phyloP scores from a whole-genome alignment of 192 early-diverging fungal genomes.

The Rhizoclosmatium sp. region DNA sequence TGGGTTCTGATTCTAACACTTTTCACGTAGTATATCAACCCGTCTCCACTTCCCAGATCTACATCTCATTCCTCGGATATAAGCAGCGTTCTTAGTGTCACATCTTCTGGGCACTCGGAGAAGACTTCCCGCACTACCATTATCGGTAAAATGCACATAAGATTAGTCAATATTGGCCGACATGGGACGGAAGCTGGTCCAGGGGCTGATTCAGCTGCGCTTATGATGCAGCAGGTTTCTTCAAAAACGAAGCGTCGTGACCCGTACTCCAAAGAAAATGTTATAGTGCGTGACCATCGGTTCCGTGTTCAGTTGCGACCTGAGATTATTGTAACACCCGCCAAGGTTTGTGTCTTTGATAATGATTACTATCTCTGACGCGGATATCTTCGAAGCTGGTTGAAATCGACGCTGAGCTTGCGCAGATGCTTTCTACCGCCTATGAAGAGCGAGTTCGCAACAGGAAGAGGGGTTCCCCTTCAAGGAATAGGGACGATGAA shows the following conservation, averaged over 20 bases:
- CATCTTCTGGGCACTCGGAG: conserved; percentile 9
- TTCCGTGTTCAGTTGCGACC: conserved; percentile 15
- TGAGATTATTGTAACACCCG: conserved; percentile 22
- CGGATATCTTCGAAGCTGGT: conserved; percentile 28
- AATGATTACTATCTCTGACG: background rate
- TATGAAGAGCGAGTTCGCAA: conserved; percentile 40
- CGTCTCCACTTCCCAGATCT: conserved; percentile 26
- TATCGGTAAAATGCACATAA: conserved; percentile 44
- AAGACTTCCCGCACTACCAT: conserved; percentile 12
- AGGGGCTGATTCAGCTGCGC: background rate
- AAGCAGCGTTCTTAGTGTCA: conserved; percentile 16
- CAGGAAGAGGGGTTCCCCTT: background rate
- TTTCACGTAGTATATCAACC: conserved; percentile 18
- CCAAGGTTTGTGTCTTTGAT: conserved; percentile 27
- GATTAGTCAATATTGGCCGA: conserved; percentile 45
- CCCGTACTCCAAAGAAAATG: conserved; percentile 37
- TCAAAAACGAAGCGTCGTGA: conserved; percentile 30
- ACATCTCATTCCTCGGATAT: conserved; percentile 35
- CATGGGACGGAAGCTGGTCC: background rate
- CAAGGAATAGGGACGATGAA: conserved; percentile 28
- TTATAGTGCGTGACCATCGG: conserved; percentile 42
- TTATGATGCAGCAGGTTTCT: background rate
- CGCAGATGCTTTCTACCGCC: conserved; percentile 35
- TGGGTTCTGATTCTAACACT: background rate
- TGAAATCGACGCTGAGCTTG: conserved; percentile 54